A percentile compares a stretch with the other conserved stretches of the same genome.
Evolutionary conservation across 257 asterid species (phyloP).

Genomic region (Salvia splendens): DNA sequence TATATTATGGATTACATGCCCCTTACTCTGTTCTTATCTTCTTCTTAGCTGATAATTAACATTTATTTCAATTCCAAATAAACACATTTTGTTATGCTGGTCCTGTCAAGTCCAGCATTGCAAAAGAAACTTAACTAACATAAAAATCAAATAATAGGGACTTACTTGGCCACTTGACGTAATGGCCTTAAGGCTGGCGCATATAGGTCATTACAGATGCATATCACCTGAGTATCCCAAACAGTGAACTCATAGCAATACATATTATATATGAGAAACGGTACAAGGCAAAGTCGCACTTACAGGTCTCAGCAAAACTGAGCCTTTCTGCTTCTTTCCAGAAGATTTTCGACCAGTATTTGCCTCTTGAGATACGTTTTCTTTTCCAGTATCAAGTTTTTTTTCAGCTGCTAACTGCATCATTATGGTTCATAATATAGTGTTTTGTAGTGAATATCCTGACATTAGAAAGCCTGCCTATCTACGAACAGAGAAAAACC

Average conservation of each 20-base stretch:
- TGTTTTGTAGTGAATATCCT: conserved; percentile 9
- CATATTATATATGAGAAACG: conserved; percentile 25
- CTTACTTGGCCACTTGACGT: conserved; percentile 98
- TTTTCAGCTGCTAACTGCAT: conserved; percentile 82
- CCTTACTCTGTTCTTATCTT: not conserved
- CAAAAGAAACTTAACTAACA: conserved; percentile 6
- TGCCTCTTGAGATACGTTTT: conserved; percentile 56
- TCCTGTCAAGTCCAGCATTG: conserved; percentile 15
- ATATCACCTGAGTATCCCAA: conserved; percentile 67
- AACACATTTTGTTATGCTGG: conserved; percentile 3
- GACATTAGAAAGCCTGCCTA: conserved; percentile 11
- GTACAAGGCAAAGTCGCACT: conserved; percentile 36
- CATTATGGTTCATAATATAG: conserved; percentile 26
- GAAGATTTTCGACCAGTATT: conserved; percentile 58
- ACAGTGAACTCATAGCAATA: conserved; percentile 35
- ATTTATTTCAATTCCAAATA: conserved; percentile 3
- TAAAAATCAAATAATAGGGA: conserved; percentile 21
- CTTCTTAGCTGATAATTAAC: conserved; percentile 10
- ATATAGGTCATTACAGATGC: conserved; percentile 95
- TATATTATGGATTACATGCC: not conserved
- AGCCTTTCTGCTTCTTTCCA: conserved; percentile 56
- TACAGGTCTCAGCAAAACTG: conserved; percentile 83
- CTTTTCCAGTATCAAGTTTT: conserved; percentile 67
- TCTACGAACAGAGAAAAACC: conserved; percentile 12
- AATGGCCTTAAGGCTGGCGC: conserved; percentile 88